Evolutionary conservation across 305 asterid genomes (phyloP), one percentile per base, ranked within the genome.

Genomic region (Fraxinus sp.): DNA sequence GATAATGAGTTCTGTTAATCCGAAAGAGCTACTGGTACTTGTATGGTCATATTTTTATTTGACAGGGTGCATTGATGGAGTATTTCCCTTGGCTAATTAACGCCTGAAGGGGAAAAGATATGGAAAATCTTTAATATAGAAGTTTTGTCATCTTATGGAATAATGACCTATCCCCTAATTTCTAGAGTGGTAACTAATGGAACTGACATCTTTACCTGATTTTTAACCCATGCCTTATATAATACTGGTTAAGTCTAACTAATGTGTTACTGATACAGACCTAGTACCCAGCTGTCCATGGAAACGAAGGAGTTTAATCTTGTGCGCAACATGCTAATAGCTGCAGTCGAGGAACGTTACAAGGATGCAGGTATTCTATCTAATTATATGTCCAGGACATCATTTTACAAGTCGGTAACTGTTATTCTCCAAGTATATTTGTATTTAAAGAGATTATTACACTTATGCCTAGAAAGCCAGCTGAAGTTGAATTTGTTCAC

Each of bases 271-370:
- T 62, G 80, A 78, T 83, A 66, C 96, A 95, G 99, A 78, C 95
- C 97, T 0, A 88, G 87, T 35, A 95, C 91, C 76, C 92, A 91
- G 84, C 91, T 95, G 1, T 92, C 95, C 88, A 85, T 88, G 52
- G 97, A 95, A 77, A 90, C 98, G 0, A 94, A 90, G 82, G 99
- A 95, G 90, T 95, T 95, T 83, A 82, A 87, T 86, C 90, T 95
- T 16, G 84, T 93, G 52, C 90, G 97, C 4, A 94, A 95, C 91
- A 95, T 95, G 99, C 88, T 92, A 59, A 87, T 92, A 79, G 99
- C 99, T 80, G 98, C 95, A 16, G 94, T 92, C 26, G 99, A 95
- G 83, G 99, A 94, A 86, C 99, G 99, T 77, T 95, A 95, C 85
- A 85, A 75, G 64, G 99, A 95, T 88, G 99, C 99, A 88, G 99